Evolutionary conservation across 2,329 filamentous ascomycete genomes (phyloP), one percentile per base, ranked within the genome.

Genomic region (Byssoonygena ceratinophila): DNA sequence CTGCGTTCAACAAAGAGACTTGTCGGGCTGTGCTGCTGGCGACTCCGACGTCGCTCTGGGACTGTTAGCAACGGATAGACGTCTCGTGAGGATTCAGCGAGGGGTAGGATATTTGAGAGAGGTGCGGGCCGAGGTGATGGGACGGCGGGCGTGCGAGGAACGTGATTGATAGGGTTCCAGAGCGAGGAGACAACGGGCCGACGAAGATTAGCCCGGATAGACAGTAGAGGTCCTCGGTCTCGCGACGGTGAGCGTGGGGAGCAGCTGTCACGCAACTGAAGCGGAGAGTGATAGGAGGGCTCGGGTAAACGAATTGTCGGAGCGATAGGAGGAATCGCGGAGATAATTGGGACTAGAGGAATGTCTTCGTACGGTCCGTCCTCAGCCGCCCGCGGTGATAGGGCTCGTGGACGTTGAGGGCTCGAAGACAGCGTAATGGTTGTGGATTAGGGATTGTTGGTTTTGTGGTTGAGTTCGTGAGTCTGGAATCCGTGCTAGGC

Each of bases 151-250:
- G 69, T 67, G 54, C 77, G 75, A 37, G 78, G 79, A 45, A 79
- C 76, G 66, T 78, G 74, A 62, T 82, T 82, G 61, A 79, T 72
- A 34, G 79, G 79, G 63, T 81, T 81, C 68, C 78, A 80, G 56
- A 82, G 73, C 53, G 77, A 72, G 51, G 76, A 74, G 31, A 75
- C 69, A 51, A 73, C 69, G 29, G 67, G 65, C 39, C 64, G 58
- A 64, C 61, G 55, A 57, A 62, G 55, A 58, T 57, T 58, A 55
- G 51, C 50, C 39, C 56, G 59, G 45, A 55, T 43, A 31, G 55
- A 57, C 14, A 49, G 54, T 41, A 58, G 37, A 52, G 49, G 25
- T 40, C 47, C 25, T 54, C 48, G 36, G 40, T 23, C 43, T 50
- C 20, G 44, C 49, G 58, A 49, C 27, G 27, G 52, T 37, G 46